Base-by-base conservation (phyloP, 2,329 filamentous ascomycete species). In the Aquanectria penicillioides region DNA sequence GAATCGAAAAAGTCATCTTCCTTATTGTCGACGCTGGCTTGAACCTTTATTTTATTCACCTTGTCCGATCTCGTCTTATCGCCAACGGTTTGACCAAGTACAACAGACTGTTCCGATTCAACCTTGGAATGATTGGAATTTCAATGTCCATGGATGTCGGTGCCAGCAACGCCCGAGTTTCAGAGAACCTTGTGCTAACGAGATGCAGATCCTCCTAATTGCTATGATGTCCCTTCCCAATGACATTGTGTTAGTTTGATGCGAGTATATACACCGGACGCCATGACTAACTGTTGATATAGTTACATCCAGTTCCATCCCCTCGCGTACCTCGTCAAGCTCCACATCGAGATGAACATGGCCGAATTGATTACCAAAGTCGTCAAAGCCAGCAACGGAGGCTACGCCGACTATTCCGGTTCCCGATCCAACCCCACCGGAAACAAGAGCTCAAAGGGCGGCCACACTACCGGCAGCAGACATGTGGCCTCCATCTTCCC, bases 271-370 rank as follows among this genome's bases (percentile, higher is more conserved):
- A 8, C 3, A n/a, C 6, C 3, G 2, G 3, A 8, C 9, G 2
- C 4, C 23, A 20, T n/a, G 8, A 11, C 59, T 63, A 25, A 69
- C 48, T 6, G 13, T 7, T 11, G 4, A 25, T 12, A 49, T 22
- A 73, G 74, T 26, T 74, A 71, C 62, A 75, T 82, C 22, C 80
- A 82, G 59, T 82, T 84, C 68, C 80, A 83, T 31, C 81, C 81
- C 1, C 73, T 84, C 5, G 81, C 80, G 3, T 84, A 83, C 65
- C 74, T 82, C 15, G 79, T 83, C 56, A 84, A 84, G 53, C 76
- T 84, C 13, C 80, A 84, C 59, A 83, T 84, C 63, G 81, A 84
- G 63, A 78, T 84, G 76, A 79, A 77, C 36, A 83, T 84, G 80
- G 80, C 82, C 48, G 79, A 80, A 34, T 77, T 84, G 36, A 83